Conservation (phyloP, 345 rosid species). For the Geranium rotundifolium region DNA sequence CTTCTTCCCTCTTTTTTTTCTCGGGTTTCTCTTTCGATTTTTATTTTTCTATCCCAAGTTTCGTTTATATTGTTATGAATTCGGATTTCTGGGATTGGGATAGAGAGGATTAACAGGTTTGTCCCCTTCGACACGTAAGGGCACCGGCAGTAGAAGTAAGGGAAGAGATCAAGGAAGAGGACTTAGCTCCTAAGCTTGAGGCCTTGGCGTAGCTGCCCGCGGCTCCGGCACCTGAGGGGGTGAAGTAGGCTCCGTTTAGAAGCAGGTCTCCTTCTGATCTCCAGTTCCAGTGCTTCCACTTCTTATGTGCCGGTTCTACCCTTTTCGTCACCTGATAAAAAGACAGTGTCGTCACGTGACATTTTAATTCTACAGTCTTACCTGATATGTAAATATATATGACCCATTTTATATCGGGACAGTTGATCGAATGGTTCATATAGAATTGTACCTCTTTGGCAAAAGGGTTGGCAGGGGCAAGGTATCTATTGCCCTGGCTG, state of each 20-base stretch:
- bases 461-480: constrained; percentile 70
- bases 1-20: background rate
- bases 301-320: constrained; percentile 16
- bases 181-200: constrained; percentile 39
- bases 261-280: constrained; percentile 39
- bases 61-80: background rate
- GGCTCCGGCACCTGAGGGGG: constrained; percentile 39
- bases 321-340: constrained; percentile 38
- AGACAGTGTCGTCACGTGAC: too few species aligned
- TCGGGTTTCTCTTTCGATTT: background rate
- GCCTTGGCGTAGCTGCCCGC: constrained; percentile 35
- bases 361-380: too few species aligned
- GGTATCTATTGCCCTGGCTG: constrained; percentile 92
- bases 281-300: constrained; percentile 44
- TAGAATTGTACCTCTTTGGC: constrained; percentile 37
- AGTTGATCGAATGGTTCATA: too few species aligned
- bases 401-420: too few species aligned
- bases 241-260: constrained; percentile 40
- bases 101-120: background rate
- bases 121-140: constrained; percentile 28
- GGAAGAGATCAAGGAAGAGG: constrained; percentile 24
- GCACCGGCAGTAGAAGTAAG: constrained; percentile 32
- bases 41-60: background rate
- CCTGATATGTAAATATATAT: too few species aligned
- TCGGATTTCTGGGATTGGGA: background rate